Percentiles rank a stretch among this genome's conserved stretches.
Conservation (phyloP, 495 filamentous ascomycete species). For the Aspergillus kassunensis region DNA sequence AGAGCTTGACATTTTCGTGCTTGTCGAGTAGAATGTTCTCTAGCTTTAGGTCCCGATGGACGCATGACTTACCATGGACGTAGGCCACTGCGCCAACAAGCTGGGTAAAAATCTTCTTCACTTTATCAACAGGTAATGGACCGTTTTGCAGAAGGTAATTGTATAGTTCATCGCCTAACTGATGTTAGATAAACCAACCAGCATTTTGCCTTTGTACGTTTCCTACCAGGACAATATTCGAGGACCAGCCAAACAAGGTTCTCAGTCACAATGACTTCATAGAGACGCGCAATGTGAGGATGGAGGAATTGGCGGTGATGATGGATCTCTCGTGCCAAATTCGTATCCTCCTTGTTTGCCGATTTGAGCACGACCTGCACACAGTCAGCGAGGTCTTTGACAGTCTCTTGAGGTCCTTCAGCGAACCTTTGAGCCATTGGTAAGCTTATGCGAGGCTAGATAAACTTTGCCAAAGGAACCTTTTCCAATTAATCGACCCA, state of each 20-base stretch:
- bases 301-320: slow-evolving; percentile 97
- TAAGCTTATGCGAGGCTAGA: slow-evolving; percentile 93
- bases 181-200: slow-evolving; percentile 14
- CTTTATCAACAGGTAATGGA: slow-evolving; percentile 78
- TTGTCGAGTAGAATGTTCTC: slow-evolving; percentile 98
- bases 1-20: slow-evolving; percentile 96
- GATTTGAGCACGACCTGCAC: slow-evolving; percentile 92
- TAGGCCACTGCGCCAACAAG: slow-evolving; percentile 93
- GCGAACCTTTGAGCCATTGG: slow-evolving; percentile 93
- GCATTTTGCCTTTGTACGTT: neutral
- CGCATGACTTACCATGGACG: slow-evolving; percentile 92
- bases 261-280: slow-evolving; percentile 97
- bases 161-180: slow-evolving; percentile 88
- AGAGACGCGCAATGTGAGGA: slow-evolving; percentile 92
- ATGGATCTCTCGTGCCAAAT: slow-evolving; percentile 94
- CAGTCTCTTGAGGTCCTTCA: slow-evolving; percentile 3
- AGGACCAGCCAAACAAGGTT: slow-evolving; percentile 90
- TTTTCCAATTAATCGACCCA: slow-evolving; percentile 91
- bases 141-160: slow-evolving; percentile 89
- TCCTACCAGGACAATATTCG: slow-evolving; percentile 91
- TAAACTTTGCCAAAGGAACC: slow-evolving; percentile 99
- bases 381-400: slow-evolving; percentile 9
- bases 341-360: slow-evolving; percentile 90
- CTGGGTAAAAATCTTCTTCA: slow-evolving; percentile 93
- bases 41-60: slow-evolving; percentile 93